Evolutionary conservation across 257 asterid genomes (phyloP), one percentile per base, ranked within the genome.

Genomic region (Gentiana straminea): DNA sequence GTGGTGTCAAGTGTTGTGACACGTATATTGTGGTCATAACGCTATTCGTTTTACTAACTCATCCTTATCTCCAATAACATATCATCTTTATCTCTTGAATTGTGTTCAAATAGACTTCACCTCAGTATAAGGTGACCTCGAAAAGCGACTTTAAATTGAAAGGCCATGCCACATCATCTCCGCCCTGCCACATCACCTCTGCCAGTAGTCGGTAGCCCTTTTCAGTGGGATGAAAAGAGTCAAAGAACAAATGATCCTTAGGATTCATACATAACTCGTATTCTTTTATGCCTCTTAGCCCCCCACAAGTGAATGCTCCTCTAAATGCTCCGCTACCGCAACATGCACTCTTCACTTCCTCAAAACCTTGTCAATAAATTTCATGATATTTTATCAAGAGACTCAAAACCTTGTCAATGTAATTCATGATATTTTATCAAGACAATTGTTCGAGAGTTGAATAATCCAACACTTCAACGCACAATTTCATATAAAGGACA

Each of bases 221-320:
- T 49, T 71, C 75, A 1, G 81, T 75, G 6, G 62, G 66, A 59
- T 70, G 80, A 52, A 52, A 61, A 2, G 75, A 64, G 39, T 71
- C 77, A 71, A 71, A 64, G 38, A 75, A 75, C 32, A 75, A 61
- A 33, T 68, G 58, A 4, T 49, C 34, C 1, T 68, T 52, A 2
- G 81, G 77, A 53, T 39, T 69, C 33, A 55, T 33, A 39, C 81
- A 75, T 13, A 75, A 55, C 58, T 71, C 52, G 36, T 45, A 75
- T 6, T 71, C 70, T 13, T 54, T 58, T 13, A 64, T 64, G 1
- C 37, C 35, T 37, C 70, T 71, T 47, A 49, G 57, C 62, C 78
- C 78, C 62, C 73, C 81, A 13, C 78, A 71, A 49, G 70, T 71
- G 46, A 37, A 52, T 64, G 64, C 59, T 36, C 77, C 81, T 11